A percentile compares a stretch with the other conserved stretches of the same genome.
These are phyloP conservation scores for Chaetomidium leptoderma DNA, from an alignment of 495 filamentous ascomycete species.

Conservation along the genomic window DNA sequence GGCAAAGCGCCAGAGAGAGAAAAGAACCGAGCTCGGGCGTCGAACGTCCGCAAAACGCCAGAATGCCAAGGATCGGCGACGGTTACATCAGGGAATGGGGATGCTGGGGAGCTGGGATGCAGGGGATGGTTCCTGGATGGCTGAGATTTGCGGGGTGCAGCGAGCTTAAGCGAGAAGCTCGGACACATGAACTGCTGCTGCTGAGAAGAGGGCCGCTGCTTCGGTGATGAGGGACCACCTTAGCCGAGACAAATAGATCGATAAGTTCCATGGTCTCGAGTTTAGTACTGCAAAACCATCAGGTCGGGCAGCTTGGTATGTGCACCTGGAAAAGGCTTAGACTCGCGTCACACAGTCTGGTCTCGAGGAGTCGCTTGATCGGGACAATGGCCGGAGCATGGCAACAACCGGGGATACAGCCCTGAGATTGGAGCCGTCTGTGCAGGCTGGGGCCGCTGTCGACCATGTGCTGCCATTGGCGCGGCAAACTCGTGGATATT, in stretches of 20 bases:
- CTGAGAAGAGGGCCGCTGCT: background rate
- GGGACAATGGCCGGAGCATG: conserved; percentile 1
- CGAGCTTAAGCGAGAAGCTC: conserved; percentile 7
- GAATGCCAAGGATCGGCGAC: conserved; percentile 5
- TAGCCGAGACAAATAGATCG: no score
- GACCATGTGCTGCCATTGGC: conserved; percentile 10
- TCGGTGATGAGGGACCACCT: background rate
- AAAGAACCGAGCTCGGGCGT: conserved; percentile 6
- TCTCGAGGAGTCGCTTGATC: background rate
- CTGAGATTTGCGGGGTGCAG: conserved; percentile 24
- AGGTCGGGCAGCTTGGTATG: no score
- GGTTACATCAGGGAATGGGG: background rate
- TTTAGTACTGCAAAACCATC: no score
- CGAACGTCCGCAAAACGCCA: conserved; percentile 12
- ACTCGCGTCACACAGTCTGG: background rate
- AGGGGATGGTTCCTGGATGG: background rate
- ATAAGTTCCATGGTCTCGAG: no score
- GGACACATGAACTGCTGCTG: background rate
- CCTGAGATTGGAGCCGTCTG: background rate
- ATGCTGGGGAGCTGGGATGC: no score
- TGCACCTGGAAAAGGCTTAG: no score
- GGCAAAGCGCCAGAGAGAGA: no score
- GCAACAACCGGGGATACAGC: background rate
- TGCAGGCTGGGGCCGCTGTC: background rate
- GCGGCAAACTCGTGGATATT: conserved; percentile 17